Conservation (phyloP, 768 basidiomycete species). For the Naganishia antarctica region DNA sequence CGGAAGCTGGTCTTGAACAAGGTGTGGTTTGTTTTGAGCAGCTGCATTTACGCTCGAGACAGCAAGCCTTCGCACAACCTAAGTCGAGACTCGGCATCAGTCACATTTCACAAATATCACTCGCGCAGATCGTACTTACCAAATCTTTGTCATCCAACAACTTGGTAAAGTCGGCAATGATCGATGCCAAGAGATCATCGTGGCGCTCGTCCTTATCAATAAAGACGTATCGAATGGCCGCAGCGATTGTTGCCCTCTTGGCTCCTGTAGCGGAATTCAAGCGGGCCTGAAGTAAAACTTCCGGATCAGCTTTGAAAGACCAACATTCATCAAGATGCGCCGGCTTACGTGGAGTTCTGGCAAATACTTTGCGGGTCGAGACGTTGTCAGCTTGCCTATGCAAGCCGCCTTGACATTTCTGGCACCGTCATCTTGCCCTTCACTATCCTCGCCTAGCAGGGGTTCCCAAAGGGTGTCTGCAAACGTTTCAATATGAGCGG, state of each 20-base stretch:
- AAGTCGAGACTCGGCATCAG: background rate
- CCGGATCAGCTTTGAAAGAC: background rate
- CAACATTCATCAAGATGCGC: background rate
- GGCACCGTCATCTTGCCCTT: constrained; percentile 68
- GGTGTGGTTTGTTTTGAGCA: constrained; percentile 86
- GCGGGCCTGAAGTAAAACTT: constrained; percentile 32
- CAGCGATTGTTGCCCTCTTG: constrained; percentile 79
- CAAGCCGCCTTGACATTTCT: constrained; percentile 94
- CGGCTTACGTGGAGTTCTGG: constrained; percentile 78
- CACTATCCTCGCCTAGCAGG: constrained; percentile 73
- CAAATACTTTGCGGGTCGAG: constrained; percentile 82
- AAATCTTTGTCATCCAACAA: constrained; percentile 83
- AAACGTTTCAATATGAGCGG: constrained; percentile 74
- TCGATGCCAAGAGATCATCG: constrained; percentile 80
- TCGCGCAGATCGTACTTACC: constrained; percentile 53
- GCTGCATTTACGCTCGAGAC: constrained; percentile 89
- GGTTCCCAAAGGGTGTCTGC: constrained; percentile 89
- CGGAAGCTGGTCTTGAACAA: constrained; percentile 76
- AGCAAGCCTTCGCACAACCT: constrained; percentile 87
- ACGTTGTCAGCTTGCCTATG: constrained; percentile 87
- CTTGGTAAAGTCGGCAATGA: constrained; percentile 82
- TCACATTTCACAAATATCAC: background rate
- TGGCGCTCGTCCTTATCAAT: constrained; percentile 78
- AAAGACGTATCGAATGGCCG: constrained; percentile 85
- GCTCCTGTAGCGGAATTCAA: constrained; percentile 39